Evolutionary conservation across 1,284 basidiomycete genomes (phyloP).

Genomic region (Trichosporon sp.): DNA sequence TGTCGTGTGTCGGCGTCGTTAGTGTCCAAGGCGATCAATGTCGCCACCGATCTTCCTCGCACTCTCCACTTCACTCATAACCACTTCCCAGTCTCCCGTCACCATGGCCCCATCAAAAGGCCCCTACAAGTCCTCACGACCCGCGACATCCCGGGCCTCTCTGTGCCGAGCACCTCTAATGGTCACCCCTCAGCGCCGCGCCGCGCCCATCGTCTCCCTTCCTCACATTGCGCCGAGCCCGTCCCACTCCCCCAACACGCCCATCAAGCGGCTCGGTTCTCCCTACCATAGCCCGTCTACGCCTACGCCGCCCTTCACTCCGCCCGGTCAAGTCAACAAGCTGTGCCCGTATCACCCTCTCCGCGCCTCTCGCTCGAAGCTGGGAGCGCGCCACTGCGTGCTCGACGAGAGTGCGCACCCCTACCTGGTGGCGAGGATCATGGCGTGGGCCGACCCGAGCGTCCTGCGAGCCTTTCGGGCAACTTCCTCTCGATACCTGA

Average conservation of each 20-base stretch:
- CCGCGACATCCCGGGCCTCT: neutral
- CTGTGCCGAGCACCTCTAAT: neutral
- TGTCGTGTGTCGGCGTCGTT: neutral
- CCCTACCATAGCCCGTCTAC: neutral
- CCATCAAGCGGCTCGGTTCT: neutral
- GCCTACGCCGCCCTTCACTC: neutral
- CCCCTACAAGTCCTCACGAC: slow-evolving; percentile 1
- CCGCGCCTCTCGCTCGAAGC: neutral
- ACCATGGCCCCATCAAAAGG: neutral
- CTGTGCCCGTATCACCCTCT: neutral
- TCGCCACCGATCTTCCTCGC: neutral
- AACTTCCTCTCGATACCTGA: neutral
- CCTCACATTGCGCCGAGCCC: neutral
- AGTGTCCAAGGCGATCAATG: neutral
- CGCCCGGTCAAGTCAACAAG: neutral
- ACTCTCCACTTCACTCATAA: neutral
- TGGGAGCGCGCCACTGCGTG: too few relatives aligned
- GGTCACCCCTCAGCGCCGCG: neutral
- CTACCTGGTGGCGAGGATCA: neutral
- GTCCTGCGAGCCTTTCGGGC: slow-evolving; percentile 5
- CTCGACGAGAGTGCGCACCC: neutral
- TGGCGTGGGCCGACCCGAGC: neutral
- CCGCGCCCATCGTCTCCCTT: neutral
- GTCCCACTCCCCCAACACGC: too few relatives aligned
- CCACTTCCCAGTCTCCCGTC: neutral